Evolutionary conservation across 306 rosid genomes (phyloP), one percentile per base, ranked within the genome.

Genomic region (Fragaria ananassa): DNA sequence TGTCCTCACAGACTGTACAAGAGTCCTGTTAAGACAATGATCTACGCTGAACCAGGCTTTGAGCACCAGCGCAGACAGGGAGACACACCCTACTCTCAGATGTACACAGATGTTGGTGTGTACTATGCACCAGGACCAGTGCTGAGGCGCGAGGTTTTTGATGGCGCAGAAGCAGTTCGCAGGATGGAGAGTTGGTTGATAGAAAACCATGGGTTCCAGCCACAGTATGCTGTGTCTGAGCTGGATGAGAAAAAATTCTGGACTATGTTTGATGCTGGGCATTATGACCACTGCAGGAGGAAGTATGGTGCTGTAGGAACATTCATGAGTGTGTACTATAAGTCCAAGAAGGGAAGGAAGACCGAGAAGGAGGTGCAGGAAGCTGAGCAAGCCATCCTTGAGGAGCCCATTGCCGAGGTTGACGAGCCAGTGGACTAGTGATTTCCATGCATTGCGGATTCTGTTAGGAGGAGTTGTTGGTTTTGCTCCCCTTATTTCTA

Each of bases 351-450:
- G 91, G 98, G 98, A 39, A 83, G 96, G 89, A 95, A 95, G 83
- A 90, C 97, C 1, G 98, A 95, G 91, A 95, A 92, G 89, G 98
- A 95, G 88, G 98, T 95, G 57, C 89, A 85, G 70, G 98, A 95
- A 81, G 98, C 97, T 0, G 98, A 95, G 79, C 93, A 87, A 79
- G 98, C 96, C 51, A 91, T 90, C 80, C 87, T 83, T 44, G 98
- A 95, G 76, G 86, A 84, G 64, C 92, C 96, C n/a, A 79, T 80
- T 77, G 98, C 91, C 5, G 98, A 95, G 85, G 81, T 78, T 79
- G 93, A 87, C 76, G 83, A 86, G 74, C 86, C 91, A 31, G 81
- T 27, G 25, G 87, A 85, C 68, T 74, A 74, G 45, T 74, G 70
- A 74, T 74, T 74, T 46, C 21, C 58, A 72, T 10, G 23, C 25